Evolutionary conservation across 2,329 filamentous ascomycete genomes (phyloP).

Genomic region (Hypoxylon sp.): DNA sequence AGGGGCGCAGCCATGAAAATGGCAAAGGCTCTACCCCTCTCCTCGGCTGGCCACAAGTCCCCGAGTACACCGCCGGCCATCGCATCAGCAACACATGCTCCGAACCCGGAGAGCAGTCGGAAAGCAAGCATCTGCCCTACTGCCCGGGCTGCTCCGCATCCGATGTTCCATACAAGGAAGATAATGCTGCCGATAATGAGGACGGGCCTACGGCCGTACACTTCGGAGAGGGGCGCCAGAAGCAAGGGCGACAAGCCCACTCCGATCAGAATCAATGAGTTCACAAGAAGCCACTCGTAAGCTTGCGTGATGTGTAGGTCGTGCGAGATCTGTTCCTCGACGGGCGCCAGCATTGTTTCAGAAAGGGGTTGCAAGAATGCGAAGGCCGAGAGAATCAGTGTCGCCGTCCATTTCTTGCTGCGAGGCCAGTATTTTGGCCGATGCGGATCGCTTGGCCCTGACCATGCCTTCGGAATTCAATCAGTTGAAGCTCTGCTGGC

Average conservation of each 20-base stretch:
- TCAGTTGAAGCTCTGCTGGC: neutral
- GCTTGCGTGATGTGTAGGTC: constrained; percentile 15
- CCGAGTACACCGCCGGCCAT: constrained; percentile 30
- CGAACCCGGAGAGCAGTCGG: constrained; percentile 33
- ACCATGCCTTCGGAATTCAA: constrained; percentile 1
- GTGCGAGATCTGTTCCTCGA: constrained; percentile 9
- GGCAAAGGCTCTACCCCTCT: constrained; percentile 70
- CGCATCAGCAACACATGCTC: constrained; percentile 25
- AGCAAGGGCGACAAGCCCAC: constrained; percentile 52
- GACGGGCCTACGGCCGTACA: constrained; percentile 54
- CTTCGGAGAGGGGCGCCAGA: constrained; percentile 61
- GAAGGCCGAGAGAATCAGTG: constrained; percentile 31
- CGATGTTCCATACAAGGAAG: constrained; percentile 36
- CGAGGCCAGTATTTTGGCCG: constrained; percentile 20
- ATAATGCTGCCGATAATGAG: constrained; percentile 16
- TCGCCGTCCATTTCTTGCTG: constrained; percentile 30
- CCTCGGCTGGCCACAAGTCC: constrained; percentile 69
- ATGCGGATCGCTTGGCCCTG: constrained; percentile 1
- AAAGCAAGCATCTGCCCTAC: constrained; percentile 29
- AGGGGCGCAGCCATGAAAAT: constrained; percentile 73
- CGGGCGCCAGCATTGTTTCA: constrained; percentile 33
- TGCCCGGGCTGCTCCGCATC: constrained; percentile 28
- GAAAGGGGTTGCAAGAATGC: constrained; percentile 31
- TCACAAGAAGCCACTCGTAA: constrained; percentile 27
- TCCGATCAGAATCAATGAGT: constrained; percentile 31